These are phyloP conservation scores for Aphanoascus verrucosus DNA, from an alignment of 2,329 filamentous ascomycete species.

Conservation along the genomic window DNA sequence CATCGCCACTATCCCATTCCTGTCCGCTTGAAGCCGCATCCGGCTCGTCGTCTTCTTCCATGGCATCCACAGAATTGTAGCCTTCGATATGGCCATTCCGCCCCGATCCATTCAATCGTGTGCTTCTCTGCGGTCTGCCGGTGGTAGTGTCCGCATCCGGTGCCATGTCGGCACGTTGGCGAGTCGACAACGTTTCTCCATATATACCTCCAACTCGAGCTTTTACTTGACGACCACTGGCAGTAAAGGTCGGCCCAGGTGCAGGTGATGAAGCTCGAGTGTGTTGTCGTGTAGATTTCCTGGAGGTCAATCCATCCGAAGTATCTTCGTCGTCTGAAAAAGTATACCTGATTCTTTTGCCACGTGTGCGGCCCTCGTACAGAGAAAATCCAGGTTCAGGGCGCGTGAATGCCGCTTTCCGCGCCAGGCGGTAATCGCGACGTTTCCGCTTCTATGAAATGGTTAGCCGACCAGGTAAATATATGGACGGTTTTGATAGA, in stretches of 20 bases:
- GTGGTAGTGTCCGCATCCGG: conserved; percentile 26
- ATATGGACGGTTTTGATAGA: conserved; percentile 13
- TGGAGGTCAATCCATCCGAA: conserved; percentile 50
- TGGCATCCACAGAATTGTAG: conserved; percentile 52
- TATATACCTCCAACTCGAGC: conserved; percentile 45
- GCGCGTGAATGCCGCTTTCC: conserved; percentile 76
- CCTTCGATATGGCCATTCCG: conserved; percentile 36
- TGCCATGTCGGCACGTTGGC: conserved; percentile 38
- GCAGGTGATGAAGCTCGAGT: conserved; percentile 63
- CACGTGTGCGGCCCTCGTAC: conserved; percentile 91
- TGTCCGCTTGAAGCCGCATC: conserved; percentile 49
- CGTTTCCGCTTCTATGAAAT: conserved; percentile 70
- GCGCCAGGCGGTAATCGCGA: conserved; percentile 77
- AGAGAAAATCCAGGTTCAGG: conserved; percentile 83
- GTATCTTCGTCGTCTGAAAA: conserved; percentile 80
- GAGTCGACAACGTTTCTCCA: conserved; percentile 46
- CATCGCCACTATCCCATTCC: conserved; percentile 65
- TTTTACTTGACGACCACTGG: conserved; percentile 73
- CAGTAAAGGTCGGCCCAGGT: conserved; percentile 56
- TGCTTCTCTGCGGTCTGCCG: conserved; percentile 35
- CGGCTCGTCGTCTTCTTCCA: conserved; percentile 59
- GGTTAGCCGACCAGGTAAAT: conserved; percentile 15
- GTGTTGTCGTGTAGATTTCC: conserved; percentile 50
- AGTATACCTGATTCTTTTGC: conserved; percentile 93
- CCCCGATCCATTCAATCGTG: background rate